phyloP scores from a whole-genome alignment of 345 rosid species.

The Erodium maritimum region DNA sequence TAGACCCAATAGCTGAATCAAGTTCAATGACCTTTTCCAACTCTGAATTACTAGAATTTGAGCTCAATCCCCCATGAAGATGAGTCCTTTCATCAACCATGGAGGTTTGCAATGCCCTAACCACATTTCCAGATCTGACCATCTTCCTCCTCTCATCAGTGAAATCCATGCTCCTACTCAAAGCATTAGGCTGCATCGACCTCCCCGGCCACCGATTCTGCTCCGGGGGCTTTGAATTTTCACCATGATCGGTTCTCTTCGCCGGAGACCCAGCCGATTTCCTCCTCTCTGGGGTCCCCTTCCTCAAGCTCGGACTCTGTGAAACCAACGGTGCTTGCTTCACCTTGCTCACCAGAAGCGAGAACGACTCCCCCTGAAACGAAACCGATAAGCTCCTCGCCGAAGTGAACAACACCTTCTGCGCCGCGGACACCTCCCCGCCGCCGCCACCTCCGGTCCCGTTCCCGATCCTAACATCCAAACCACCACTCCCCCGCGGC shows the following conservation, averaged over 20 bases:
- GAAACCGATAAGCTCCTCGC: slow-evolving; percentile 59
- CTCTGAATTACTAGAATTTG: slow-evolving; percentile 32
- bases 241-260: no score
- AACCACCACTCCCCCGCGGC: neutral
- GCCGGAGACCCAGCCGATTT: slow-evolving; percentile 12
- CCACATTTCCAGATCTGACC: slow-evolving; percentile 37
- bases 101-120: slow-evolving; percentile 36
- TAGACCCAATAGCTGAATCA: slow-evolving; percentile 10
- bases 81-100: slow-evolving; percentile 27
- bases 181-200: slow-evolving; percentile 27
- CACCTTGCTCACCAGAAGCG: slow-evolving; percentile 54
- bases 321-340: slow-evolving; percentile 39
- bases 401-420: slow-evolving; percentile 45
- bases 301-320: slow-evolving; percentile 20
- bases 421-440: slow-evolving; percentile 37
- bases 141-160: slow-evolving; percentile 31
- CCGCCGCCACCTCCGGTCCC: neutral
- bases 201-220: slow-evolving; percentile 47
- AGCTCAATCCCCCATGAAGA: slow-evolving; percentile 32
- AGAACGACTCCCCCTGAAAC: slow-evolving; percentile 62
- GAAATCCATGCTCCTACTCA: slow-evolving; percentile 45
- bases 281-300: slow-evolving; percentile 66
- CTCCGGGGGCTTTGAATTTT: neutral
- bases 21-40: slow-evolving; percentile 14
- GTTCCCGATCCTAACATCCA: neutral